Evolutionary conservation across 805 yeast species (phyloP), one percentile per base, ranked within the genome.

Genomic region (Zygotorulaspora florentina): DNA sequence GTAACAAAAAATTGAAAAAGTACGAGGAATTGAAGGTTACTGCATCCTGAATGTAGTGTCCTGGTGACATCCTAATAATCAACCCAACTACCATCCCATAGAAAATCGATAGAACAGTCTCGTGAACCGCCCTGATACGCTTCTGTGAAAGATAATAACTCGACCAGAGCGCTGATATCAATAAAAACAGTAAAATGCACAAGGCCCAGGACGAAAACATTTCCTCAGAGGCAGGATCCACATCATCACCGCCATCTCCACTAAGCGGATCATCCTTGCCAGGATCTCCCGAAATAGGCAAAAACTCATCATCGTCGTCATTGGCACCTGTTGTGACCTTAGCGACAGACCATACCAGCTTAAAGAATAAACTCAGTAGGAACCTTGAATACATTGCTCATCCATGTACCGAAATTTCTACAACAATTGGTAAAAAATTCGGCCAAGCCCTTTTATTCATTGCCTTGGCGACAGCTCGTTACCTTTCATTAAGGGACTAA

Each of bases 201-300:
- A 93, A 70, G 0, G 99, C 98, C 99, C 99, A 93, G 0, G 97
- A 88, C 4, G 96, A 86, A 65, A 89, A 93, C 57, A 93, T 88
- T 66, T 93, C 99, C 58, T 91, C 96, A 2, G 91, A 81, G 16
- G 88, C 85, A 0, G 98, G 96, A 59, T 87, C 88, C 6, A 83
- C 74, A 26, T 74, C 78, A 11, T 75, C 83, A 11, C 74, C 81
- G 29, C 81, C 87, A 55, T 77, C 86, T 38, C 74, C 79, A 2
- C 68, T 62, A 8, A 66, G 57, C 0, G 75, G 65, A 40, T 65
- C 72, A 13, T 48, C 56, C 25, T 56, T 57, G 18, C 45, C 60
- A 2, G 62, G 64, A 10, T 47, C 42, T 33, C 55, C 58, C 8
- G 66, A 62, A 25, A 50, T 18, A 7, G 75, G 80, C 9, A 65